phyloP scores from a whole-genome alignment of 73 alveolate species.

The Halteria grandinella region DNA sequence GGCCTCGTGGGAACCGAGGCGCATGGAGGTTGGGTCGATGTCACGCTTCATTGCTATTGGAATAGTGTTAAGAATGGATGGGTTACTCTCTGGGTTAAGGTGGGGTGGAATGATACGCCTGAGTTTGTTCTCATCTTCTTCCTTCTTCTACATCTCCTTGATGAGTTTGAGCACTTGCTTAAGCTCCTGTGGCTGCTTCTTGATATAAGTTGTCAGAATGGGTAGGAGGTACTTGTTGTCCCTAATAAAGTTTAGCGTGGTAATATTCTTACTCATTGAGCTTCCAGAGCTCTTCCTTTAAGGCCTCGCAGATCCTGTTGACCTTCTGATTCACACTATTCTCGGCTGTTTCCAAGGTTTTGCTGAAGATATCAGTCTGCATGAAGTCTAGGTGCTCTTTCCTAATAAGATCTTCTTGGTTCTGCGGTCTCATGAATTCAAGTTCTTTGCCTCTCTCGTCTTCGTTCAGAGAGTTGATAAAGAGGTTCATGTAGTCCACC shows the following conservation, averaged over 20 bases:
- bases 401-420: constrained; percentile 64
- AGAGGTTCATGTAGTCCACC: constrained; percentile 87
- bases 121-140: constrained; percentile 56
- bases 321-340: constrained; percentile 69
- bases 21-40: constrained; percentile 66
- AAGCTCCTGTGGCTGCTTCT: constrained; percentile 83
- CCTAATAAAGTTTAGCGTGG: constrained; percentile 1
- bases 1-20: constrained; percentile 87
- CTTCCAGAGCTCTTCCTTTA: constrained; percentile 69
- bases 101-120: constrained; percentile 87
- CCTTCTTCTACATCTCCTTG: constrained; percentile 72
- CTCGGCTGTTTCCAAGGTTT: constrained; percentile 24
- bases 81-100: constrained; percentile 76
- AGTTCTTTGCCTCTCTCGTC: constrained; percentile 86
- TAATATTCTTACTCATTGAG: constrained; percentile 11
- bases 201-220: constrained; percentile 75
- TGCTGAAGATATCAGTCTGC: constrained; percentile 37
- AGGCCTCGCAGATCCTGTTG: constrained; percentile 79
- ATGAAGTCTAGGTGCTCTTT: constrained; percentile 51
- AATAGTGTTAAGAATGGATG: no score
- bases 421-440: constrained; percentile 74
- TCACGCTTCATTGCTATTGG: constrained; percentile 63
- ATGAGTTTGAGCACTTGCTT: constrained; percentile 72
- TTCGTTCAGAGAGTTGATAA: constrained; percentile 86
- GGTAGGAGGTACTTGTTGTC: constrained; percentile 73